Conservation (phyloP, 345 rosid species). For the Lepidium africanum region DNA sequence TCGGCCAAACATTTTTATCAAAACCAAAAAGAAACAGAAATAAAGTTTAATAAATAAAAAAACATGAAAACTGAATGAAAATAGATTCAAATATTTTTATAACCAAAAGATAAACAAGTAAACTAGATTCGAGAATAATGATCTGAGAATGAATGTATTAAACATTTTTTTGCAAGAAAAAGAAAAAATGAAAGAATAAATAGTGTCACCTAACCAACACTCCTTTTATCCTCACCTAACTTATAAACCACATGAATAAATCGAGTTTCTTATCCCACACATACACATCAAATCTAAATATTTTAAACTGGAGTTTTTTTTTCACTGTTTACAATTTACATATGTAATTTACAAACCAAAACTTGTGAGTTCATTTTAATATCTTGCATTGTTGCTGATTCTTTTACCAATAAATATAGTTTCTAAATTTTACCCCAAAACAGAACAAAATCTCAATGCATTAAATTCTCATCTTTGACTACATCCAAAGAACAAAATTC, state of each 20-base stretch:
- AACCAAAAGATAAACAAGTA: not conserved
- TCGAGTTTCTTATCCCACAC: not conserved
- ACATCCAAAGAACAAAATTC: conserved; percentile 13
- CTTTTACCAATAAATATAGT: too few species aligned
- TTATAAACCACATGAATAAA: conserved; percentile 9
- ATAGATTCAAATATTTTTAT: not conserved
- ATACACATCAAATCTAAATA: not conserved
- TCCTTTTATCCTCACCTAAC: conserved; percentile 2
- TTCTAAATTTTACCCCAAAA: not conserved
- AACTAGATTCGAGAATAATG: not conserved
- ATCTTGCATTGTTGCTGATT: too few species aligned
- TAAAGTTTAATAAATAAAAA: not conserved
- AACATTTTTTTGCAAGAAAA: not conserved
- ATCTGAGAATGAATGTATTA: not conserved
- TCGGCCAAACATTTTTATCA: not conserved
- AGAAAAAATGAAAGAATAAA: not conserved
- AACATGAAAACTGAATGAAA: too few species aligned
- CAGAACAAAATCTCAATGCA: not conserved
- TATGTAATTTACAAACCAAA: not conserved
- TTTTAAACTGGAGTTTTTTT: not conserved
- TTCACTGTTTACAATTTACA: not conserved
- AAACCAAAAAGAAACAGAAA: not conserved
- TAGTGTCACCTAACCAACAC: conserved; percentile 12
- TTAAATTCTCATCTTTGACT: not conserved
- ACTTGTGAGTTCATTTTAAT: too few species aligned